Evolutionary conservation across 441 rosid genomes (phyloP).

Genomic region (Croton laevigatus): DNA sequence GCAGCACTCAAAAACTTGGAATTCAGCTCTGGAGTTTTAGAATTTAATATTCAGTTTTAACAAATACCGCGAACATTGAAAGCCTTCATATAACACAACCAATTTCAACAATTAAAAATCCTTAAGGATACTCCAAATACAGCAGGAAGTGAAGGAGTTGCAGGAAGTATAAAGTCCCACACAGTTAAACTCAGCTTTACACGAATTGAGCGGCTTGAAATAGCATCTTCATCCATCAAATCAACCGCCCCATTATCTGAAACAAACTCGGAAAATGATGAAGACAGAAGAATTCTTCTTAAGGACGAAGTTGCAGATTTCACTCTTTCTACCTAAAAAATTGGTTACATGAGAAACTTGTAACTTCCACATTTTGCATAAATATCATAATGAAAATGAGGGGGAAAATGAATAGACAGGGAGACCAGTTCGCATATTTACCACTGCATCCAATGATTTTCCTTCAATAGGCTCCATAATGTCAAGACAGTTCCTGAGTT

Average conservation of each 20-base stretch:
- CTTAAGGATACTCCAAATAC: slow-evolving; percentile 86
- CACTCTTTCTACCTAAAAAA: slow-evolving; percentile 73
- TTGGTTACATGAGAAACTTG: slow-evolving; percentile 33
- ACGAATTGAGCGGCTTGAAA: slow-evolving; percentile 73
- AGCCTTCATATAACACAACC: slow-evolving; percentile 14
- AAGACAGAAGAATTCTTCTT: slow-evolving; percentile 79
- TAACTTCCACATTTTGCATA: slow-evolving; percentile 2
- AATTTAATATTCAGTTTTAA: no score
- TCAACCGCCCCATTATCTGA: slow-evolving; percentile 69
- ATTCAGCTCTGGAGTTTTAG: no score
- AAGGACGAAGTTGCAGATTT: slow-evolving; percentile 74
- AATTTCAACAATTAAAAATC: neutral
- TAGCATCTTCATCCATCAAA: slow-evolving; percentile 97
- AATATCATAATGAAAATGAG: slow-evolving; percentile 3
- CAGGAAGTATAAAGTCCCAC: slow-evolving; percentile 89
- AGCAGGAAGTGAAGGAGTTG: slow-evolving; percentile 89
- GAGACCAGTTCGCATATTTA: slow-evolving; percentile 26
- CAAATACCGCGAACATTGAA: no score
- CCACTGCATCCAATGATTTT: slow-evolving; percentile 78
- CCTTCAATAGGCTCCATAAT: slow-evolving; percentile 70
- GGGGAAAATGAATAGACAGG: neutral
- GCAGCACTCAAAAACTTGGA: no score
- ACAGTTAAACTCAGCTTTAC: slow-evolving; percentile 81
- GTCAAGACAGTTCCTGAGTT: slow-evolving; percentile 71
- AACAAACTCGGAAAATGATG: slow-evolving; percentile 78